Evolutionary conservation across 1,284 basidiomycete genomes (phyloP).

Genomic region (Rhizoctonia solani): DNA sequence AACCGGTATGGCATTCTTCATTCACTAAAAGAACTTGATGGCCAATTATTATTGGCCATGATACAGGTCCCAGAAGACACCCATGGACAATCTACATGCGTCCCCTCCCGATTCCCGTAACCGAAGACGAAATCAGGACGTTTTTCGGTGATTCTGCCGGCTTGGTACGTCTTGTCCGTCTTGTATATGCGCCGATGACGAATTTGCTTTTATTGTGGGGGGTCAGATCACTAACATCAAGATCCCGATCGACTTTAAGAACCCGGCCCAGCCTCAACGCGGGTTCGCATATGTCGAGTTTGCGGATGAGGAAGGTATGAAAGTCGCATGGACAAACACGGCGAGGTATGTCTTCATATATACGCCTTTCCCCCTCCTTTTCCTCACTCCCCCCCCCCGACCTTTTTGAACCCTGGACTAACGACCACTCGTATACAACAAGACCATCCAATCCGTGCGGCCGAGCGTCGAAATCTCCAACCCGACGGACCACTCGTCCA

Average conservation of each 20-base stretch:
- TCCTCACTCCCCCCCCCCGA: no score
- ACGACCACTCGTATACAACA: slow-evolving; percentile 17
- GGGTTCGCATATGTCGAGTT: slow-evolving; percentile 80
- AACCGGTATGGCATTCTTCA: slow-evolving; percentile 45
- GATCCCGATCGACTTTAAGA: slow-evolving; percentile 52
- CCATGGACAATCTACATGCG: slow-evolving; percentile 87
- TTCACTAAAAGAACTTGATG: slow-evolving; percentile 32
- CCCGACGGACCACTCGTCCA: slow-evolving; percentile 42
- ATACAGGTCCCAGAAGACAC: slow-evolving; percentile 59
- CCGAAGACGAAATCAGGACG: slow-evolving; percentile 70
- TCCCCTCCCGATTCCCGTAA: slow-evolving; percentile 57
- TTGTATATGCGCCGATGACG: slow-evolving; percentile 23
- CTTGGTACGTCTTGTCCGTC: slow-evolving; percentile 54
- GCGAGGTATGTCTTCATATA: slow-evolving; percentile 56
- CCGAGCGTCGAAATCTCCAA: slow-evolving; percentile 46
- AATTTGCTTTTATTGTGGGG: background rate
- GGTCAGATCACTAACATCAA: slow-evolving; percentile 73
- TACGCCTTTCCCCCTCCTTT: no score
- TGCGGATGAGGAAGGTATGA: slow-evolving; percentile 81
- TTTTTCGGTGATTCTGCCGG: slow-evolving; percentile 72
- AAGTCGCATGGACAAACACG: slow-evolving; percentile 71
- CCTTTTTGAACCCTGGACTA: background rate
- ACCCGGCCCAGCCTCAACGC: slow-evolving; percentile 38
- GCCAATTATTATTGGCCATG: background rate
- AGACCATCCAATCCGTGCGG: slow-evolving; percentile 44